Evolutionary conservation across 371 early-diverging fungal genomes (phyloP).

Genomic region (Mortierella polycephala): DNA sequence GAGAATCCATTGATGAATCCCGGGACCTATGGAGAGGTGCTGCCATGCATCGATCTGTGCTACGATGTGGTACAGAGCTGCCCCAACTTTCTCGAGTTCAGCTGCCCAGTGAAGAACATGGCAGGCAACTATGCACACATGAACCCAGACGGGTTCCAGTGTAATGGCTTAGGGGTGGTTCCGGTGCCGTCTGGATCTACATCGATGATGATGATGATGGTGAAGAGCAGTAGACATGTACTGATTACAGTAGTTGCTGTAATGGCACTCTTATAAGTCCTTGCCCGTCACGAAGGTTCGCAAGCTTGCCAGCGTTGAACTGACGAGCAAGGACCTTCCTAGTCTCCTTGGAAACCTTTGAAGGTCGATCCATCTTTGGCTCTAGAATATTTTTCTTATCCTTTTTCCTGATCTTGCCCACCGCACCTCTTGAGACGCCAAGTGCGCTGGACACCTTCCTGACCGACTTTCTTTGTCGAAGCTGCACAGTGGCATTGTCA

Average conservation of each 20-base stretch:
- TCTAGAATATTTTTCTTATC: too few species aligned
- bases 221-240: neutral
- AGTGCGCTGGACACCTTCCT: too few species aligned
- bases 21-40: conserved; percentile 63
- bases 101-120: conserved; percentile 66
- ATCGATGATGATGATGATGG: neutral
- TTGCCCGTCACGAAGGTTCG: too few species aligned
- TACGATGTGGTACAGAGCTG: conserved; percentile 74
- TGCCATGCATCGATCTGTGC: conserved; percentile 75
- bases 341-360: too few species aligned
- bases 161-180: conserved; percentile 52
- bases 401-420: too few species aligned
- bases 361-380: too few species aligned
- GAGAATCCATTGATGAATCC: conserved; percentile 47
- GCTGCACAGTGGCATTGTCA: too few species aligned
- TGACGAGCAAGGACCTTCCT: too few species aligned
- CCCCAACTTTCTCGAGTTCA: conserved; percentile 70
- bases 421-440: too few species aligned
- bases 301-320: too few species aligned
- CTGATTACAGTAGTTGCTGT: neutral
- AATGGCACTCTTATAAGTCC: neutral
- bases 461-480: too few species aligned
- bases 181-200: conserved; percentile 26
- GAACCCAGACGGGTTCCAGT: conserved; percentile 38
- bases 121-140: conserved; percentile 49